A percentile compares a stretch with the other conserved stretches of the same genome.
Conservation (phyloP, 257 asterid genomes). For the Linaria vulgaris region DNA sequence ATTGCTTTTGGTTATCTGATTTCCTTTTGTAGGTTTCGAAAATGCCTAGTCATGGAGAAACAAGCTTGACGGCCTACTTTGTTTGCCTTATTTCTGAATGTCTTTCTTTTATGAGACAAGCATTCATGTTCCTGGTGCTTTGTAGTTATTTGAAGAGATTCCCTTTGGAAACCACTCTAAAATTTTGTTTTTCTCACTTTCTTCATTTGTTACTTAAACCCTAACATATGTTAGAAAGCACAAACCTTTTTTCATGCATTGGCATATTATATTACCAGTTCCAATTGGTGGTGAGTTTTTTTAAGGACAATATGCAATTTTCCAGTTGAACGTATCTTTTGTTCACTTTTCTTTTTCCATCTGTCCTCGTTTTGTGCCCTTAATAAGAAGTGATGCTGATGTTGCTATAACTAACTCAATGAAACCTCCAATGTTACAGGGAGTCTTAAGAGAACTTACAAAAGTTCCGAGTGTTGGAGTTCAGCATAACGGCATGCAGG, state of each 20-base stretch:
- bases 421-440: slow-evolving; percentile 46
- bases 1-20: too few relatives aligned
- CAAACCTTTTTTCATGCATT: neutral
- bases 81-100: too few relatives aligned
- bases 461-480: slow-evolving; percentile 56
- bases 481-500: slow-evolving; percentile 53
- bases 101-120: too few relatives aligned
- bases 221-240: neutral
- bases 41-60: too few relatives aligned
- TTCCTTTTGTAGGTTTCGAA: too few relatives aligned
- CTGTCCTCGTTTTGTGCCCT: neutral
- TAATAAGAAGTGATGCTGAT: neutral
- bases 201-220: neutral
- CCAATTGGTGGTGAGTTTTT: too few relatives aligned
- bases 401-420: slow-evolving; percentile 10
- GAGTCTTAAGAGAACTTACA: slow-evolving; percentile 80
- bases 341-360: neutral
- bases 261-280: neutral
- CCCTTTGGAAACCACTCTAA: neutral
- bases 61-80: too few relatives aligned
- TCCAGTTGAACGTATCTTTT: neutral
- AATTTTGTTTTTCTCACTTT: neutral
- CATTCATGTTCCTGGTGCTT: too few relatives aligned
- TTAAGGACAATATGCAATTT: neutral
- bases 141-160: neutral